Conservation (phyloP, 768 basidiomycete genomes). For the Boletus bicolor region DNA sequence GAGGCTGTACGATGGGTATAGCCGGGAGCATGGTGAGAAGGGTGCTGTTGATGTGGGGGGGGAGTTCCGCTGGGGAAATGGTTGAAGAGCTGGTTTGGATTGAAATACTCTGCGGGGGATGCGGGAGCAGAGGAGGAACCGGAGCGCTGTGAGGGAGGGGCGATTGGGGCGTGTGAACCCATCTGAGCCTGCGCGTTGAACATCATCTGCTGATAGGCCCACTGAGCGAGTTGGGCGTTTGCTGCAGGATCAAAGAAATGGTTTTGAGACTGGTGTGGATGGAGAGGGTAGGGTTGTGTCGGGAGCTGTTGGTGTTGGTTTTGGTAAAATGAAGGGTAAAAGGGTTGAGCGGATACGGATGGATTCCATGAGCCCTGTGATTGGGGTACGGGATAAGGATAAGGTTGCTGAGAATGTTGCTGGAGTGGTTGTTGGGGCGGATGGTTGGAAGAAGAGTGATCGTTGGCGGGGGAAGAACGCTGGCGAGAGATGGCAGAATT, state of each 20-base stretch:
- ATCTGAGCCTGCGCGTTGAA: slow-evolving; percentile 54
- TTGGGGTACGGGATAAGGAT: slow-evolving; percentile 70
- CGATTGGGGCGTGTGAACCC: slow-evolving; percentile 33
- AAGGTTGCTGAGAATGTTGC: slow-evolving; percentile 37
- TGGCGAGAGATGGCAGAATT: slow-evolving; percentile 48
- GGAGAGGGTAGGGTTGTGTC: slow-evolving; percentile 46
- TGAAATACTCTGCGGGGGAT: slow-evolving; percentile 52
- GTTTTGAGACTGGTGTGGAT: slow-evolving; percentile 42
- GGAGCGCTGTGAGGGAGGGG: slow-evolving; percentile 36
- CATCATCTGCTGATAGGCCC: slow-evolving; percentile 94
- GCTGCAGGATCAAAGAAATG: slow-evolving; percentile 74
- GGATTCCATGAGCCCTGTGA: slow-evolving; percentile 70
- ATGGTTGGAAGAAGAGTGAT: slow-evolving; percentile 36
- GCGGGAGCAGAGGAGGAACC: slow-evolving; percentile 36
- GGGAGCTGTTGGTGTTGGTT: slow-evolving; percentile 59
- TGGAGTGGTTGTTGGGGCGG: slow-evolving; percentile 22
- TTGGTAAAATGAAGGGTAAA: slow-evolving; percentile 78
- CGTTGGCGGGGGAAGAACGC: slow-evolving; percentile 60
- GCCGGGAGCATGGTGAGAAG: slow-evolving; percentile 26
- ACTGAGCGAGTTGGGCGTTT: slow-evolving; percentile 75
- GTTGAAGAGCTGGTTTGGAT: slow-evolving; percentile 59
- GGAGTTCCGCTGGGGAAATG: slow-evolving; percentile 71
- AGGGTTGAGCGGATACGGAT: slow-evolving; percentile 62
- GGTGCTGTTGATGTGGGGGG: slow-evolving; percentile 53
- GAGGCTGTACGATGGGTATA: slow-evolving; percentile 40